Base-by-base conservation (phyloP, 78 protist genomes). In the Cavenderia fasciculata region DNA sequence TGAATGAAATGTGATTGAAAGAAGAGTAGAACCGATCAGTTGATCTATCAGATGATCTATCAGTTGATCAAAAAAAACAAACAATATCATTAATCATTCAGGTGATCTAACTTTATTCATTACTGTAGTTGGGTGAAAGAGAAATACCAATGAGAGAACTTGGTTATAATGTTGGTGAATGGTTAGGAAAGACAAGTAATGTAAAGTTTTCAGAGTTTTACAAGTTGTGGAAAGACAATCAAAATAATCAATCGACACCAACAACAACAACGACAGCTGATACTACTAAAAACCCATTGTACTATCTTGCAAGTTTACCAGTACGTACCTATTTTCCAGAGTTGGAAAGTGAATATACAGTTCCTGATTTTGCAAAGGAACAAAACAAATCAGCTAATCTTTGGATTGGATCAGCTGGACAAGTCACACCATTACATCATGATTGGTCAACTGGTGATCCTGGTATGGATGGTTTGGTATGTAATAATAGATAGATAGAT, bases 401-500 rank as follows among this genome's bases (percentile, higher is more conserved):
- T 21, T 88, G 94, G 94, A 49, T 88, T 25, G 94, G 94, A 2
- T 44, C 25, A 14, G 66, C 59, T 10, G 94, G 86, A 49, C 87
- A 75, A 59, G 69, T 88, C 21, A 88, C 94, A 38, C 94, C 87
- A 11, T 40, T 88, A 21, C 94, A 88, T 18, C 86, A 88, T 25
- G 94, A 88, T 62, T 88, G 71, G 75, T 43, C 66, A 19, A 47
- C 94, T 4, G 87, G 94, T 16, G 94, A 88, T 31, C 94, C 94
- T 11, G 94, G 94, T 2, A 88, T 88, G 94, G 94, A 88, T 69
- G 94, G 94, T 8, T 51, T 88, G n/a, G n/a, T n/a, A n/a, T n/a
- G n/a, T n/a, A n/a, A n/a, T n/a, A n/a, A n/a, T n/a, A n/a, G n/a
- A n/a, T n/a, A n/a, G n/a, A n/a, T n/a, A n/a, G n/a, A 6, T 46